Evolutionary conservation across 345 rosid species (phyloP).

Genomic region (Erodium maritimum): DNA sequence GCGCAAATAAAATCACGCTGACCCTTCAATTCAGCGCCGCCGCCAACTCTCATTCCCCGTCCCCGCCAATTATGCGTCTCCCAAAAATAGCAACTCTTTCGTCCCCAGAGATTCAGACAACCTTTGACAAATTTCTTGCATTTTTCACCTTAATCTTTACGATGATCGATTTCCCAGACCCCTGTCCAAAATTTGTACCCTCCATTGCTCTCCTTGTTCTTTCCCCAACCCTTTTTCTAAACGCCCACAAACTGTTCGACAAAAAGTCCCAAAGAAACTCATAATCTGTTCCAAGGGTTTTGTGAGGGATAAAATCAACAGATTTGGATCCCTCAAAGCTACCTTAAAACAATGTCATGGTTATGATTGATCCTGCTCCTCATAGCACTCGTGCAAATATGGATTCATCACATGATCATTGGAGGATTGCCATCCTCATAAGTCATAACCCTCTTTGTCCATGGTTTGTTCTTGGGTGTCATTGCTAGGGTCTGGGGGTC

Average conservation of each 20-base stretch:
- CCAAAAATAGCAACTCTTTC: neutral
- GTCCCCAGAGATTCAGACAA: neutral
- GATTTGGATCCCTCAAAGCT: neutral
- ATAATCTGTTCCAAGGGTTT: no score
- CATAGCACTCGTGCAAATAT: slow-evolving; percentile 3
- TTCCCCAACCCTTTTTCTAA: neutral
- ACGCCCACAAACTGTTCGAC: neutral
- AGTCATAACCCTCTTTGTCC: slow-evolving; percentile 1
- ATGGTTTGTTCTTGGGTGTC: slow-evolving; percentile 12
- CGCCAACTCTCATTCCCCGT: no score
- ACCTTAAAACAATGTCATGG: slow-evolving; percentile 15
- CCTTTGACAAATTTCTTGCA: neutral
- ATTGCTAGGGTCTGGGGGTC: slow-evolving; percentile 11
- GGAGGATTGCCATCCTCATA: slow-evolving; percentile 4
- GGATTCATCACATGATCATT: slow-evolving; percentile 4
- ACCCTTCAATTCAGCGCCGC: neutral
- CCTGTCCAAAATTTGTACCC: no score
- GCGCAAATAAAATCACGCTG: neutral
- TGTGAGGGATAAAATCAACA: neutral
- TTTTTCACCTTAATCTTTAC: neutral
- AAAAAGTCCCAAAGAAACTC: neutral
- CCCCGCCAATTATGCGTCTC: neutral
- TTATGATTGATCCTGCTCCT: slow-evolving; percentile 6
- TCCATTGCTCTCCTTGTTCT: no score
- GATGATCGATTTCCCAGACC: neutral